A percentile compares a stretch with the other conserved stretches of the same genome.
Evolutionary conservation across 2,329 filamentous ascomycete species (phyloP).

Genomic region (Corinectria fuckeliana): DNA sequence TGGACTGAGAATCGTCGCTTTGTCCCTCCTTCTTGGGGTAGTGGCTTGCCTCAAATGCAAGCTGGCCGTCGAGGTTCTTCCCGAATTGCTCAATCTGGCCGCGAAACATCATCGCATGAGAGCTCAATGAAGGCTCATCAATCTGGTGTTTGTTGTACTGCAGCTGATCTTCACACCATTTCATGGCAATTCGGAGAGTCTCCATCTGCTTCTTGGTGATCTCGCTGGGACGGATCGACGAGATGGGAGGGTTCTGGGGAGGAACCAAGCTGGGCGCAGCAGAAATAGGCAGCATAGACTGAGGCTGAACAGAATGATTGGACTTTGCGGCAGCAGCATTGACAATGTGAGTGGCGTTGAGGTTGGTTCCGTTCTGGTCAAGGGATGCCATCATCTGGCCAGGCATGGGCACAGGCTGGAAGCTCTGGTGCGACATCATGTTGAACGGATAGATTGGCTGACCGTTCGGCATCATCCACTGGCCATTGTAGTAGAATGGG

Average conservation of each 20-base stretch:
- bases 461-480: constrained; percentile 48
- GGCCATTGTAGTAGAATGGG: constrained; percentile 54
- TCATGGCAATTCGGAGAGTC: constrained; percentile 58
- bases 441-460: constrained; percentile 36
- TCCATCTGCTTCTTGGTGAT: constrained; percentile 66
- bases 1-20: constrained; percentile 25
- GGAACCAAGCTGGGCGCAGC: background rate
- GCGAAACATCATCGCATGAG: constrained; percentile 50
- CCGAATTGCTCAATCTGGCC: constrained; percentile 59
- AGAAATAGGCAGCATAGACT: background rate
- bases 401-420: constrained; percentile 36
- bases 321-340: constrained; percentile 10
- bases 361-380: background rate
- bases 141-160: constrained; percentile 69
- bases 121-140: constrained; percentile 59
- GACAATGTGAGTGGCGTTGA: background rate
- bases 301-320: constrained; percentile 16
- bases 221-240: constrained; percentile 67
- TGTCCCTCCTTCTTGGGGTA: constrained; percentile 47
- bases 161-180: constrained; percentile 63
- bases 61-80: constrained; percentile 51
- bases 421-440: constrained; percentile 39
- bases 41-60: constrained; percentile 52
- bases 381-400: constrained; percentile 26
- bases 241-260: constrained; percentile 51